Conservation (phyloP, 176 grass and related monocot genomes). For the Musa itinerans region DNA sequence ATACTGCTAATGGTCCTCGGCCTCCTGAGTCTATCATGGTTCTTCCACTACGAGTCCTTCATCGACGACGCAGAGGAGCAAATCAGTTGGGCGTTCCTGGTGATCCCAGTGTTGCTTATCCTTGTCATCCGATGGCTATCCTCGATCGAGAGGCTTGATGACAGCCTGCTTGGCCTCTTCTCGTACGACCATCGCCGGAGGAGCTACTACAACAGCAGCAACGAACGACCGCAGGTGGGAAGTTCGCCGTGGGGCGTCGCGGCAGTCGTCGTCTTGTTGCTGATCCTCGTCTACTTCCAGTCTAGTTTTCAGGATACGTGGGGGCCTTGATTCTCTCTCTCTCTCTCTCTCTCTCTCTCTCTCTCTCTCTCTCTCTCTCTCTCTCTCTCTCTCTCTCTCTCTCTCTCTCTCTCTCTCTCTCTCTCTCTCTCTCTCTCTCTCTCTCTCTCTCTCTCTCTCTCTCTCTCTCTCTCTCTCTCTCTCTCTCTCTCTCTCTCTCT, state of each 20-base stretch:
- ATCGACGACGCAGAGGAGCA: slow-evolving; percentile 57
- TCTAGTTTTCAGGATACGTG: slow-evolving; percentile 77
- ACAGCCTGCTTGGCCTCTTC: slow-evolving; percentile 38
- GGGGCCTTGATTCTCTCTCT: slow-evolving; percentile 24
- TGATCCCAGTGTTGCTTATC: slow-evolving; percentile 45
- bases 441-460: background rate
- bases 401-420: background rate
- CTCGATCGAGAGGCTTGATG: slow-evolving; percentile 65
- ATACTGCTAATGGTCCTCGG: slow-evolving; percentile 15
- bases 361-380: too few relatives aligned
- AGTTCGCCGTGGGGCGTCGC: slow-evolving; percentile 77
- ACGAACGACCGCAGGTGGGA: slow-evolving; percentile 25
- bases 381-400: background rate
- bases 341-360: too few relatives aligned
- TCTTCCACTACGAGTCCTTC: slow-evolving; percentile 49
- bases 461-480: background rate
- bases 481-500: too few relatives aligned
- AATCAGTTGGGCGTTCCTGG: slow-evolving; percentile 58
- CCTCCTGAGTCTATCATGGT: slow-evolving; percentile 17
- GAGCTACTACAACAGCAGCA: background rate
- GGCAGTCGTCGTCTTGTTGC: slow-evolving; percentile 51
- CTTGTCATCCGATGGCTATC: slow-evolving; percentile 83
- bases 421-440: too few relatives aligned
- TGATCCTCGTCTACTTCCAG: slow-evolving; percentile 71
- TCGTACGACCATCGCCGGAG: slow-evolving; percentile 29